Evolutionary conservation across 495 filamentous ascomycete genomes (phyloP).

Genomic region (Aspergillus funiculosus): DNA sequence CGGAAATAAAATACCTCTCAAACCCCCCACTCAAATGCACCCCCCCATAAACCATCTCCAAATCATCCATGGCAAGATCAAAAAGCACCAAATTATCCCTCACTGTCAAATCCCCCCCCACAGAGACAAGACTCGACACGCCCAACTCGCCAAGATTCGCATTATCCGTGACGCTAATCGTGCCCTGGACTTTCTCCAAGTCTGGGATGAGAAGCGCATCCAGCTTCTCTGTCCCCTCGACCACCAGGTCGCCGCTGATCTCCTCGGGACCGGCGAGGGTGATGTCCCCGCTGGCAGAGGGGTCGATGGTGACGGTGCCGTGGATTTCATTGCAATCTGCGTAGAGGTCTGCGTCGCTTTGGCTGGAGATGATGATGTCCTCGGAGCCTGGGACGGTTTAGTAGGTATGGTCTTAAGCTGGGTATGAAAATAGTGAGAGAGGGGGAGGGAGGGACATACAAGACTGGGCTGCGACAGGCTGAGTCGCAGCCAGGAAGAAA

Average conservation of each 20-base stretch:
- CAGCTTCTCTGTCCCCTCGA: constrained; percentile 18
- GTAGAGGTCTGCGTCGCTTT: constrained; percentile 26
- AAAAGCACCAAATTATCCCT: constrained; percentile 21
- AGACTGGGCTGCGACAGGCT: constrained; percentile 6
- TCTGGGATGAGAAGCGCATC: constrained; percentile 18
- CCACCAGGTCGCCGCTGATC: constrained; percentile 24
- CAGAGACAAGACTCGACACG: constrained; percentile 11
- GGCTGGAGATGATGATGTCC: constrained; percentile 24
- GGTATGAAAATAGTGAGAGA: neutral
- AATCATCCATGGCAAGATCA: constrained; percentile 18
- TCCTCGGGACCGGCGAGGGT: constrained; percentile 23
- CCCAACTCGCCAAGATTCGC: constrained; percentile 16
- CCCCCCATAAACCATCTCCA: constrained; percentile 25
- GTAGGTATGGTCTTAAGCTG: neutral
- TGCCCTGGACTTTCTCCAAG: constrained; percentile 22
- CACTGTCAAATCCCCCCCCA: constrained; percentile 20
- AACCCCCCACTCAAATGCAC: constrained; percentile 26
- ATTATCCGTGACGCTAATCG: constrained; percentile 22
- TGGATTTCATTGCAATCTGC: constrained; percentile 23
- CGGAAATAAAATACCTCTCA: constrained; percentile 9
- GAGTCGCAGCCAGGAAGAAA: neutral
- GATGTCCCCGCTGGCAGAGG: constrained; percentile 23
- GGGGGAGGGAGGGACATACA: neutral
- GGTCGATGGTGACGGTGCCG: constrained; percentile 25
- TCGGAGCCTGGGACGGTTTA: constrained; percentile 18